These are phyloP conservation scores for Kodamaea restingae DNA, from an alignment of 805 yeast genomes.

Conservation along the genomic window DNA sequence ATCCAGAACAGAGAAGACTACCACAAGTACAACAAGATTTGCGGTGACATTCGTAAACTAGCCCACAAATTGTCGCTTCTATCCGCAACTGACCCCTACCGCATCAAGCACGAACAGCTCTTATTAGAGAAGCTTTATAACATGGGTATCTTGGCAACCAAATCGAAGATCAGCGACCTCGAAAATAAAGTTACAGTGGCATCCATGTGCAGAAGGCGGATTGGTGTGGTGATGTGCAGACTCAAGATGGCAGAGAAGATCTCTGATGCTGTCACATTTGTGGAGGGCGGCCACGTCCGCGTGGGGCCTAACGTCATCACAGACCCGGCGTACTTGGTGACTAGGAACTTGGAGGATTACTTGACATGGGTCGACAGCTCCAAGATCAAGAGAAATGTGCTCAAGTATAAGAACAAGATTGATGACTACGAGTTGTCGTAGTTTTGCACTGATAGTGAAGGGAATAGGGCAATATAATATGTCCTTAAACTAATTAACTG, in stretches of 20 bases:
- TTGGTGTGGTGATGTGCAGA: conserved; percentile 93
- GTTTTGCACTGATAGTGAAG: no score
- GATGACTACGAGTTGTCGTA: conserved; percentile 57
- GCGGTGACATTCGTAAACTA: conserved; percentile 86
- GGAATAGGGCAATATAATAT: no score
- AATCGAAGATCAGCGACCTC: conserved; percentile 83
- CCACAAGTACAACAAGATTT: conserved; percentile 85
- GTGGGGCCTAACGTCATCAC: conserved; percentile 95
- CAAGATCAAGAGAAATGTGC: conserved; percentile 85
- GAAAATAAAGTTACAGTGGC: conserved; percentile 91
- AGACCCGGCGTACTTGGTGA: conserved; percentile 91
- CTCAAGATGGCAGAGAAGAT: conserved; percentile 90
- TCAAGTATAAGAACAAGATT: conserved; percentile 74
- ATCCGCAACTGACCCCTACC: conserved; percentile 81
- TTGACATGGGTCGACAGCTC: conserved; percentile 97
- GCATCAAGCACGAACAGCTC: conserved; percentile 84
- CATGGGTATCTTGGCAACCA: conserved; percentile 88
- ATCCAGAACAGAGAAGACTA: conserved; percentile 94
- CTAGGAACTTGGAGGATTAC: conserved; percentile 92
- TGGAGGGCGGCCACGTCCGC: conserved; percentile 96
- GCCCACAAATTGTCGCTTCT: conserved; percentile 82
- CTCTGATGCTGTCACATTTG: conserved; percentile 81
- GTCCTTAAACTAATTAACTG: no score
- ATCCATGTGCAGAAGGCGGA: conserved; percentile 85
- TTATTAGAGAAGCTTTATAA: conserved; percentile 80